Evolutionary conservation across 2,329 filamentous ascomycete species (phyloP).

Genomic region (Calonectria naviculata): DNA sequence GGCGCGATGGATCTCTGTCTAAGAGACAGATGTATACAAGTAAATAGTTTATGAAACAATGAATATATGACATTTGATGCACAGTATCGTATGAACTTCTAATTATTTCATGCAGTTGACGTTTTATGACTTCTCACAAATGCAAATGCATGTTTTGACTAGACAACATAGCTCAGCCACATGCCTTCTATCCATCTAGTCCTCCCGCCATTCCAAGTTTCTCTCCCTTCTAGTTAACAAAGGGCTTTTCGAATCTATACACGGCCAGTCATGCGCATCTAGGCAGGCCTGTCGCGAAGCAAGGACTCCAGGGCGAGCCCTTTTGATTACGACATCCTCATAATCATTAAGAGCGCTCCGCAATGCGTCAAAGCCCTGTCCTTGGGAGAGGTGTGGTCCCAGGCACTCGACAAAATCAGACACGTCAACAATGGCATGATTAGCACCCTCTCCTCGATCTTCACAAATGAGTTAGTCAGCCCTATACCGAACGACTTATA

Average conservation of each 20-base stretch:
- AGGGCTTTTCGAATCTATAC: slow-evolving; percentile 50
- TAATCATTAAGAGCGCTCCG: slow-evolving; percentile 51
- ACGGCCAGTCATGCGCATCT: slow-evolving; percentile 63
- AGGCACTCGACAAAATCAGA: slow-evolving; percentile 53
- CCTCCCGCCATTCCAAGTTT: neutral
- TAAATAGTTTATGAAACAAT: neutral
- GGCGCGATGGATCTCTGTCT: slow-evolving; percentile 61
- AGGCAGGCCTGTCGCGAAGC: slow-evolving; percentile 63
- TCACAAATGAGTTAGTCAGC: fast-evolving
- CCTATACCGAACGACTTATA: too few relatives aligned
- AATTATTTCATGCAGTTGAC: neutral
- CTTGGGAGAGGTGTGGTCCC: slow-evolving; percentile 23
- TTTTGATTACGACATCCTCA: slow-evolving; percentile 55
- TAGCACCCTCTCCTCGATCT: slow-evolving; percentile 69
- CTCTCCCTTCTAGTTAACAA: slow-evolving; percentile 49
- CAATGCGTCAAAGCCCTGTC: slow-evolving; percentile 17
- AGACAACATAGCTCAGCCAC: too few relatives aligned
- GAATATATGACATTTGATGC: neutral
- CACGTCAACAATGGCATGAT: slow-evolving; percentile 66
- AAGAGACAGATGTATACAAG: neutral
- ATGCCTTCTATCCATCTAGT: neutral
- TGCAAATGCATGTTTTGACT: too few relatives aligned
- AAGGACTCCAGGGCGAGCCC: slow-evolving; percentile 58
- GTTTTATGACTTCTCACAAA: too few relatives aligned
- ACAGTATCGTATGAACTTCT: neutral